These are phyloP conservation scores for Paralagenidium karlingii DNA, from an alignment of 352 stramenopile genomes.

Conservation along the genomic window DNA sequence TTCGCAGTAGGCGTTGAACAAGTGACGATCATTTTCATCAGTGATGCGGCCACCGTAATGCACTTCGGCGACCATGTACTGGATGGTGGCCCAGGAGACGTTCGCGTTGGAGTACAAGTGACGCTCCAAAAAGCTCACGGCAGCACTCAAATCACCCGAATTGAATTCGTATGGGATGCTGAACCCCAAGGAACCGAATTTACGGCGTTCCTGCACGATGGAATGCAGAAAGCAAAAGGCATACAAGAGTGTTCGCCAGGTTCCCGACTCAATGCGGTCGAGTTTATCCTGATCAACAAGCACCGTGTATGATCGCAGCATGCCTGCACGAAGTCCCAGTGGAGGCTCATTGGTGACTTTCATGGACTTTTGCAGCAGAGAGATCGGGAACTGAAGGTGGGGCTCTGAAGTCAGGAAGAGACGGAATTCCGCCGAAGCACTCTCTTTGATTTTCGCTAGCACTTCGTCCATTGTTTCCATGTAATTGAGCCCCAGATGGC, in stretches of 20 bases:
- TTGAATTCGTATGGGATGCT: conserved; percentile 75
- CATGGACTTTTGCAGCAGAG: conserved; percentile 42
- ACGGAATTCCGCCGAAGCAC: conserved; percentile 30
- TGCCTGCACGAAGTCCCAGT: conserved; percentile 42
- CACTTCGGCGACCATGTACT: conserved; percentile 76
- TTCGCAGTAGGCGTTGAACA: conserved; percentile 65
- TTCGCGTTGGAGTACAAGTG: conserved; percentile 45
- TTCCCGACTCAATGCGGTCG: conserved; percentile 44
- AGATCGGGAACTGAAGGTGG: conserved; percentile 44
- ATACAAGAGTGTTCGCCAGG: conserved; percentile 58
- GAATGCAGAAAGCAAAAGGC: conserved; percentile 68
- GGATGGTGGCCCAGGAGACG: conserved; percentile 52
- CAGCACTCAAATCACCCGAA: conserved; percentile 44
- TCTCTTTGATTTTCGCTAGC: conserved; percentile 24
- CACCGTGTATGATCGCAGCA: conserved; percentile 61
- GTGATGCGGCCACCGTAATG: conserved; percentile 76
- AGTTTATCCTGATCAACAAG: conserved; percentile 71
- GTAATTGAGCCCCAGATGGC: conserved; percentile 51
- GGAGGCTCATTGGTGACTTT: conserved; percentile 76
- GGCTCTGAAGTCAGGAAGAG: conserved; percentile 68
- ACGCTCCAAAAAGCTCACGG: conserved; percentile 53
- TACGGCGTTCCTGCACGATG: conserved; percentile 56
- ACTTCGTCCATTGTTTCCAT: conserved; percentile 50
- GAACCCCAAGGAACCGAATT: conserved; percentile 67
- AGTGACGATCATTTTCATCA: conserved; percentile 57